Evolutionary conservation across 2,329 filamentous ascomycete species (phyloP), one percentile per base, ranked within the genome.

Genomic region (Sporothrix dimorphospora): DNA sequence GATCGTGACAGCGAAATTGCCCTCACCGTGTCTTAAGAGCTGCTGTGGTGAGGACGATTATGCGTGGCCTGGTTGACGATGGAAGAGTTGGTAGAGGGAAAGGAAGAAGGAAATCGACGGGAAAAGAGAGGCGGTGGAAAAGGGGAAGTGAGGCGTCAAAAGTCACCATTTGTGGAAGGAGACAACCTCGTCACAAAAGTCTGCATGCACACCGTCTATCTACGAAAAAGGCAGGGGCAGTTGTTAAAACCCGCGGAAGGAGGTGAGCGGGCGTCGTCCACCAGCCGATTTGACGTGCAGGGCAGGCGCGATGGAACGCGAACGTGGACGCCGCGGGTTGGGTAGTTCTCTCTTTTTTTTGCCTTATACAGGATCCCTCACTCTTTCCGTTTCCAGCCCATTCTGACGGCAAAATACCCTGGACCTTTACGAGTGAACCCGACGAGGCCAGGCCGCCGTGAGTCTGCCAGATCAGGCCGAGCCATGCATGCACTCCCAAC

Each of bases 251-350:
- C 47, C 21, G 47, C 66, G 34, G 66, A 71, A 65, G 67, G 57
- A 59, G 55, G 49, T 45, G 30, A 47, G 27, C 38, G 55, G 30
- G 27, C 45, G 27, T 53, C 45, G 65, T 51, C 65, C 30, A 38
- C 45, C 65, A 38, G 65, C 45, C 45, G 42, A 14, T 51, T 49
- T 38, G 45, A 77, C 59, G 7, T 30, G 38, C 57, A 21, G 53
- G 47, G 47, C 57, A 51, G 55, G 59, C 65, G 63, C 51, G 24
- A 79, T 82, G 81, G 78, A 77, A 49, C 53, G 68, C 27, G 24
- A 70, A 66, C 69, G 69, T 71, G 69, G 57, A 71, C 69, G 59
- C 59, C 59, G 30, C 24, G 69, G 59, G 59, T 66, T 71, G 69
- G 69, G 34, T 21, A 42, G n/a, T 53, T 34, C 24, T 16, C 40